A percentile compares a stretch with the other conserved stretches of the same genome.
Conservation (phyloP, 2,329 filamentous ascomycete species). For the Aspergillus nomiae region DNA sequence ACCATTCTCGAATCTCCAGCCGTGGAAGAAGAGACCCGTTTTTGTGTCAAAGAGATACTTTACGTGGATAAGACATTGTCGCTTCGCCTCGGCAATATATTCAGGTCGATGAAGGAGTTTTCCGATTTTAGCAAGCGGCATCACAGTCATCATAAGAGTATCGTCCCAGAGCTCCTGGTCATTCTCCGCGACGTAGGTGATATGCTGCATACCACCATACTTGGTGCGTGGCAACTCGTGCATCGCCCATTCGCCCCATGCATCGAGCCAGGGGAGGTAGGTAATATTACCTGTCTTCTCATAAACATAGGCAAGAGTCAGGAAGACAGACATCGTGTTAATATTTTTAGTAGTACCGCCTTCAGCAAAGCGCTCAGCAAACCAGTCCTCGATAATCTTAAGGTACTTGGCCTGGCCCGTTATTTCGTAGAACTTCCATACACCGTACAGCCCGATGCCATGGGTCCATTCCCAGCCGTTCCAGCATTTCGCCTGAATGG, state of each 20-base stretch:
- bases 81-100: slow-evolving; percentile 76
- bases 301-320: slow-evolving; percentile 76
- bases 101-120: slow-evolving; percentile 68
- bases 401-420: slow-evolving; percentile 64
- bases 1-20: slow-evolving; percentile 73
- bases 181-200: slow-evolving; percentile 72
- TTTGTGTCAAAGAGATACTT: slow-evolving; percentile 75
- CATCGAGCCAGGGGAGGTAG: slow-evolving; percentile 76
- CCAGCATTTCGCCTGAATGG: slow-evolving; percentile 86
- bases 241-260: slow-evolving; percentile 83
- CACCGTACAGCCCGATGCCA: slow-evolving; percentile 75
- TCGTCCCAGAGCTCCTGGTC: slow-evolving; percentile 80
- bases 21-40: slow-evolving; percentile 77
- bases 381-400: slow-evolving; percentile 73
- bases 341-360: slow-evolving; percentile 81
- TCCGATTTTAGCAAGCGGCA: slow-evolving; percentile 79
- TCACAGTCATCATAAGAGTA: slow-evolving; percentile 84
- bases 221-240: slow-evolving; percentile 72
- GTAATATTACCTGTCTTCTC: slow-evolving; percentile 69
- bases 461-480: slow-evolving; percentile 76
- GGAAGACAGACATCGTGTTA: slow-evolving; percentile 81
- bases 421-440: slow-evolving; percentile 79
- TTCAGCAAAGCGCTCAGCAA: slow-evolving; percentile 65
- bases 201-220: slow-evolving; percentile 73
- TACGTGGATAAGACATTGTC: slow-evolving; percentile 75